Base-by-base conservation (phyloP, 2,329 filamentous ascomycete genomes). In the Emericellopsis cladophorae region DNA sequence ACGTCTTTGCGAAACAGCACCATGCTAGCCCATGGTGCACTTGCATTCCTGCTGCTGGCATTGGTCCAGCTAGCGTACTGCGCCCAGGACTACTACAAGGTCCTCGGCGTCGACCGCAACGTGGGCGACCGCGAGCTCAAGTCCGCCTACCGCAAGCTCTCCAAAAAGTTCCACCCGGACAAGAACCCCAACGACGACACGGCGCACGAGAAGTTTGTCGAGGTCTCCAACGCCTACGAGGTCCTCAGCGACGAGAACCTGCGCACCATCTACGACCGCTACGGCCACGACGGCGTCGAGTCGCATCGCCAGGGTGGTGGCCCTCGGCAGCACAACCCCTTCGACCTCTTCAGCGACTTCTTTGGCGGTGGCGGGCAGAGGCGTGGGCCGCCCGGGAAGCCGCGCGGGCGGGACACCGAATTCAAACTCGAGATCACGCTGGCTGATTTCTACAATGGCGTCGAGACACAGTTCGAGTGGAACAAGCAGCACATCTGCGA, bases 401-500 rank as follows among this genome's bases (percentile, higher is more conserved):
- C 88, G 24, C 75, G 80, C 26, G 92, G 92, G 0, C 89, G 83
- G 40, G 86, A 94, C 56, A 84, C 94, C 72, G 89, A 96, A 65
- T 77, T 95, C 42, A 78, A 82, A 45, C 74, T 98, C 23, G 72
- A 74, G 36, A 69, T 96, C 29, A 76, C 88, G 2, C 73, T 98
- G 40, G 76, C 79, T 46, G 88, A 95, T 62, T 95, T 96, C 65
- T 98, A 98, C 68, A 92, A 80, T 45, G 92, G 92, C 38, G 75
- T 79, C 42, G 79, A 84, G 33, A 88, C 86, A 45, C 84, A 94
- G 57, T 94, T 98, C 60, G 76, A 79, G 45, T 79, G 95, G 57
- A 86, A 96, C 57, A 94, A 94, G 67, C 90, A 96, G 67, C 82
- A 87, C 51, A 89, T 98, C 45, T 98, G 92, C 62, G 87, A 93